Conservation (phyloP, 2,329 filamentous ascomycete genomes). For the Tothia fuscella region DNA sequence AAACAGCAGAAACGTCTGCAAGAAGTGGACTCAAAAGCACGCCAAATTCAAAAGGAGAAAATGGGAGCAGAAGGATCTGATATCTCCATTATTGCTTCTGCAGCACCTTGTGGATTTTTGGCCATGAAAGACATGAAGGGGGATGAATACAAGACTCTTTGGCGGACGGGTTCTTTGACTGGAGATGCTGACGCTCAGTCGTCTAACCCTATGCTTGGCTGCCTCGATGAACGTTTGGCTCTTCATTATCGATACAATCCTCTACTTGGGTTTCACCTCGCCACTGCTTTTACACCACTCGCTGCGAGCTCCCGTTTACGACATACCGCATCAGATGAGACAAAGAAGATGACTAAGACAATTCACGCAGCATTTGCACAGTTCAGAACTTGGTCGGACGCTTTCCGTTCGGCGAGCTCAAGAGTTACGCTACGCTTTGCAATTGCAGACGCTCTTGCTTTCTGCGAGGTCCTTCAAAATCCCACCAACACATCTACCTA, state of each 20-base stretch:
- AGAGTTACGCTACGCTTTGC: conserved; percentile 35
- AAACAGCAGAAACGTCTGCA: no score
- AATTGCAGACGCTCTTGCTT: conserved; percentile 37
- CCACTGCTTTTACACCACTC: not conserved
- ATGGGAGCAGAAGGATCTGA: no score
- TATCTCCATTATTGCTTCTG: no score
- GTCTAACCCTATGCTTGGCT: conserved; percentile 34
- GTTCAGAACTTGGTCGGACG: conserved; percentile 35
- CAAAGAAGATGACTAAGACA: not conserved
- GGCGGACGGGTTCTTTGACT: no score
- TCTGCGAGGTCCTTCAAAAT: conserved; percentile 41
- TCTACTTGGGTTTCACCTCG: conserved; percentile 40
- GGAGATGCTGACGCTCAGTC: no score
- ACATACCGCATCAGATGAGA: not conserved
- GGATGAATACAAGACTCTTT: no score
- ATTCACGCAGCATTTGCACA: conserved; percentile 30
- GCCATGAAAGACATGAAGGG: no score
- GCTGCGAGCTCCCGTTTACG: not conserved
- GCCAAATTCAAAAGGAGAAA: no score
- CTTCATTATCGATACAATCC: conserved; percentile 42
- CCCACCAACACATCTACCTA: conserved; percentile 30
- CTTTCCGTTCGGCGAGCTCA: conserved; percentile 25
- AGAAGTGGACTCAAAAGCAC: no score
- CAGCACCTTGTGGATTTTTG: no score
- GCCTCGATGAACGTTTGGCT: conserved; percentile 18